These are phyloP conservation scores for Amanita rimosa DNA, from an alignment of 768 basidiomycete species.

Conservation along the genomic window DNA sequence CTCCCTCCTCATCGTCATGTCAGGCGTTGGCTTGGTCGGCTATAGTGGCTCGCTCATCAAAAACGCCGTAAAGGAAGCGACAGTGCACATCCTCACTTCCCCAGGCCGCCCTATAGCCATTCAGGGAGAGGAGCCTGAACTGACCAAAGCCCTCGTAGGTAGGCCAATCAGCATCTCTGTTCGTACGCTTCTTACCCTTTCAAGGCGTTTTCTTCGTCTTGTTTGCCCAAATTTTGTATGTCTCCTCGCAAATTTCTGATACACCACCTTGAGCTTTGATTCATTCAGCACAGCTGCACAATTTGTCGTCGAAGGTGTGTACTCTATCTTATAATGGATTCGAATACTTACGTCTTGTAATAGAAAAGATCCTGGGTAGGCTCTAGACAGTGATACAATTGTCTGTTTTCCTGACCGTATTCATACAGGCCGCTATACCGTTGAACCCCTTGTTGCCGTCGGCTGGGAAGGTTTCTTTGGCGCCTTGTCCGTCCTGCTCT, in stretches of 20 bases:
- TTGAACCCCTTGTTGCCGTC: slow-evolving; percentile 86
- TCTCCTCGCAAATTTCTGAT: slow-evolving; percentile 9
- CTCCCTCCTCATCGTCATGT: slow-evolving; percentile 81
- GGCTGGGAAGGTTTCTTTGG: slow-evolving; percentile 95
- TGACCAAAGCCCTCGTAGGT: slow-evolving; percentile 70
- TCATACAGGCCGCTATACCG: slow-evolving; percentile 49
- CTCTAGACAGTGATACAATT: background rate
- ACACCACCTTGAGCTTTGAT: slow-evolving; percentile 12
- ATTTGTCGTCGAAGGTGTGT: slow-evolving; percentile 75
- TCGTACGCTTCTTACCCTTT: slow-evolving; percentile 6
- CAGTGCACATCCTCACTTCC: slow-evolving; percentile 17
- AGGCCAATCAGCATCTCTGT: slow-evolving; percentile 16
- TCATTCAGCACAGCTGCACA: slow-evolving; percentile 69
- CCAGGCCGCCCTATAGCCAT: slow-evolving; percentile 20
- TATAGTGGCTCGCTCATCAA: slow-evolving; percentile 84
- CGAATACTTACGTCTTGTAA: slow-evolving; percentile 6
- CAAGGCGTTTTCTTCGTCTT: slow-evolving; percentile 83
- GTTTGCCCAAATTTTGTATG: slow-evolving; percentile 92
- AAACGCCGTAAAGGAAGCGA: slow-evolving; percentile 40
- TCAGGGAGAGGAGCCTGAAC: slow-evolving; percentile 42
- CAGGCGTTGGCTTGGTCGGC: slow-evolving; percentile 77
- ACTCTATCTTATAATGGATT: slow-evolving; percentile 2
- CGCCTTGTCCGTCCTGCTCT: slow-evolving; percentile 60
- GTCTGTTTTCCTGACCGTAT: background rate
- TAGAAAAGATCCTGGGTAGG: slow-evolving; percentile 81